These are phyloP conservation scores for Pythium oligandrum DNA, from an alignment of 352 stramenopile species.

Conservation along the genomic window DNA sequence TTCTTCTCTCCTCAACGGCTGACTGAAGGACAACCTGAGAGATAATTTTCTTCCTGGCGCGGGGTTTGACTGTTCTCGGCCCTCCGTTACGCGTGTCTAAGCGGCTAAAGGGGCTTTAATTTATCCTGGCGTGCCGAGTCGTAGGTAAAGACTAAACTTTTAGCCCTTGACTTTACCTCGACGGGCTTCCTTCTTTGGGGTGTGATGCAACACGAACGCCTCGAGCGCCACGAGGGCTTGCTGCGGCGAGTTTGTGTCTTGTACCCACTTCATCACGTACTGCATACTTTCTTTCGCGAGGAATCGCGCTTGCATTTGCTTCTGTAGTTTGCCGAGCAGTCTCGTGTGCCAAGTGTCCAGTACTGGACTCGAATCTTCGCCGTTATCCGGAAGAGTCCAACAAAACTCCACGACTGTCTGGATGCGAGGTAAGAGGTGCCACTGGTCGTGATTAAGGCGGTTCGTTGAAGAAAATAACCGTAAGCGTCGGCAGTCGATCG, in stretches of 20 bases:
- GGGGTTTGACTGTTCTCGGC: too few species aligned
- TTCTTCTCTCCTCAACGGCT: too few species aligned
- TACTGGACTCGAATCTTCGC: too few species aligned
- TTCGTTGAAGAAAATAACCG: conserved; percentile 52
- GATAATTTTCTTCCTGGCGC: too few species aligned
- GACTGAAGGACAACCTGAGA: too few species aligned
- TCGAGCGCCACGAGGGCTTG: conserved; percentile 34
- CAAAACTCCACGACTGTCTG: conserved; percentile 42
- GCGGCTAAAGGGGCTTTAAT: too few species aligned
- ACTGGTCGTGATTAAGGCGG: conserved; percentile 42
- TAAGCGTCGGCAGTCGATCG: conserved; percentile 42
- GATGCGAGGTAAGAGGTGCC: conserved; percentile 29
- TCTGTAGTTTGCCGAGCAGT: conserved; percentile 36
- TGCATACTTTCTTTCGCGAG: conserved; percentile 57
- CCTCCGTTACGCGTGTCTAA: too few species aligned
- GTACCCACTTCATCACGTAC: conserved; percentile 27
- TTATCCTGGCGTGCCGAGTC: neutral
- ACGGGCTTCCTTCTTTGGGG: conserved; percentile 1
- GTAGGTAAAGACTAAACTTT: conserved; percentile 3
- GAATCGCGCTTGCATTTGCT: conserved; percentile 40
- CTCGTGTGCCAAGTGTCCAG: conserved; percentile 46
- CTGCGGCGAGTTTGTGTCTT: conserved; percentile 33
- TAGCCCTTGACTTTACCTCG: neutral
- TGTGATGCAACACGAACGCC: conserved; percentile 31
- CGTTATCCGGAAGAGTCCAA: conserved; percentile 9